Percentiles rank a stretch among this genome's conserved stretches.
These are phyloP conservation scores for Calvatia gigantea DNA, from an alignment of 768 basidiomycete species.

Conservation along the genomic window DNA sequence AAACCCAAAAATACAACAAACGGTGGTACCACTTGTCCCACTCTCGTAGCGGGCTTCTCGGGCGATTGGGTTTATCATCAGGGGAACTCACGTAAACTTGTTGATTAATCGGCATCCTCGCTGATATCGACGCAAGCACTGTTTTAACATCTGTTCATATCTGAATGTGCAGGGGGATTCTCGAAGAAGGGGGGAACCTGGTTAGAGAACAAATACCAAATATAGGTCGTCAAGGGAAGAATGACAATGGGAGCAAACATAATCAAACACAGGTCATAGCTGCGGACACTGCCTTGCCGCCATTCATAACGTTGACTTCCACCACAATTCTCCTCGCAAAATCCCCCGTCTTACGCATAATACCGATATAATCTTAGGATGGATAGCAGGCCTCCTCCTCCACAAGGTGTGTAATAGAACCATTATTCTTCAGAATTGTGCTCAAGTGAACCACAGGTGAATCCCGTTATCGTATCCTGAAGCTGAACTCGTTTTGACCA, in stretches of 20 bases:
- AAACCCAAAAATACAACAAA: too few relatives aligned
- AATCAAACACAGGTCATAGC: not conserved
- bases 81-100: not conserved
- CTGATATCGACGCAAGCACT: not conserved
- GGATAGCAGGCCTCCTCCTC: conserved; percentile 37
- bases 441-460: not conserved
- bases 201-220: not conserved
- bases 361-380: conserved; percentile 18
- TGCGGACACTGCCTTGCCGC: conserved; percentile 7
- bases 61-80: not conserved
- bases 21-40: too few relatives aligned
- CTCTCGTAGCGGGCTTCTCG: not conserved
- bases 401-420: conserved; percentile 29
- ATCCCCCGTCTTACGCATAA: not conserved
- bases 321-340: not conserved
- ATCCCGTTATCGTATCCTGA: not conserved
- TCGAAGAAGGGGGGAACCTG: not conserved
- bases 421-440: not conserved
- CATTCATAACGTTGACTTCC: conserved; percentile 4
- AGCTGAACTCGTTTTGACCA: not conserved
- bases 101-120: not conserved
- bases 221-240: not conserved
- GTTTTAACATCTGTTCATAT: too few relatives aligned
- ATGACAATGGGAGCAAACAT: conserved; percentile 2
- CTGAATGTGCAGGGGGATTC: too few relatives aligned